Percentiles rank a stretch among this genome's conserved stretches.
phyloP scores from a whole-genome alignment of 345 rosid genomes.

The Gossypium bickii region DNA sequence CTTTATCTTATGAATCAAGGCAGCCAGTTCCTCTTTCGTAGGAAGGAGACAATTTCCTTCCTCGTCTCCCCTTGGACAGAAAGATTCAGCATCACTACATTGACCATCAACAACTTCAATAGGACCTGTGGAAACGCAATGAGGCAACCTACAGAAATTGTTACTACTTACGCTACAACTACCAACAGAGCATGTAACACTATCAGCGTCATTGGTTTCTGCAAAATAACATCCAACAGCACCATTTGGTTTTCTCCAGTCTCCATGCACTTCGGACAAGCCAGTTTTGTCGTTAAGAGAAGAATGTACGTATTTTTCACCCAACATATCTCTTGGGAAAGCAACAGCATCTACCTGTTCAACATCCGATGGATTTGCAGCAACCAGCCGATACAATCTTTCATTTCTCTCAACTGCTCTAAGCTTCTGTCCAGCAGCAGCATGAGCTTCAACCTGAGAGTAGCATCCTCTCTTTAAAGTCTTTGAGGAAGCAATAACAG shows the following conservation, averaged over 20 bases:
- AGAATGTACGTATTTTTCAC: conserved; percentile 30
- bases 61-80: conserved; percentile 22
- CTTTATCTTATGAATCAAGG: conserved; percentile 62
- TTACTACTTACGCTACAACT: conserved; percentile 48
- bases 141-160: conserved; percentile 18
- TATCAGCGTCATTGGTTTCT: conserved; percentile 31
- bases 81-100: conserved; percentile 49
- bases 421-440: conserved; percentile 24
- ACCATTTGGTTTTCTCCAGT: conserved; percentile 34
- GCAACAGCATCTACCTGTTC: conserved; percentile 29
- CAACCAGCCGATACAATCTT: conserved; percentile 20
- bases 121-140: conserved; percentile 26
- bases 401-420: conserved; percentile 33
- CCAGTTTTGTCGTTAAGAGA: conserved; percentile 22
- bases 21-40: conserved; percentile 31
- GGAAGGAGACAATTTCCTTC: conserved; percentile 26
- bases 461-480: conserved; percentile 36
- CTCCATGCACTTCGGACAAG: conserved; percentile 29
- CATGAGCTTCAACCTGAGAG: conserved; percentile 25
- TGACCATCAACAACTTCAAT: conserved; percentile 21
- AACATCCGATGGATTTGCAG: conserved; percentile 25
- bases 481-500: conserved; percentile 31
- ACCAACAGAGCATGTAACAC: conserved; percentile 57
- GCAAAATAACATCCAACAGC: conserved; percentile 30
- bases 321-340: conserved; percentile 32